phyloP scores from a whole-genome alignment of 495 filamentous ascomycete genomes.

The Hapsidospora chrysogenum region DNA sequence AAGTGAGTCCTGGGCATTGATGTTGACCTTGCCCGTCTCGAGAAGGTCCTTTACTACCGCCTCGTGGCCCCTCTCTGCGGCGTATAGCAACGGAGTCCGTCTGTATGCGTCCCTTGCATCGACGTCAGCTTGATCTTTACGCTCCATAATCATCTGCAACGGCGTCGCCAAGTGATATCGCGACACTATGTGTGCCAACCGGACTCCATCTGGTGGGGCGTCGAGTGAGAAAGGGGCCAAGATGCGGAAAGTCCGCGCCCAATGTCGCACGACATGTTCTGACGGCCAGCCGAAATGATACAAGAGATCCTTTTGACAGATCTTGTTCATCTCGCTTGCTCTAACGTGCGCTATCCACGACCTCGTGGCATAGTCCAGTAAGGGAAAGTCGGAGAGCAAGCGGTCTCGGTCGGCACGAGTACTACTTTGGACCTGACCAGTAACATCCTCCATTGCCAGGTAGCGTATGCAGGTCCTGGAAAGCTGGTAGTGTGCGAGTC shows the following conservation, averaged over 20 bases:
- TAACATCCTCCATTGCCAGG: conserved; percentile 7
- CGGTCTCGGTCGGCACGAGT: background rate
- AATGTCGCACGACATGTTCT: background rate
- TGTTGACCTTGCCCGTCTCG: background rate
- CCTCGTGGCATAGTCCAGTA: conserved; percentile 5
- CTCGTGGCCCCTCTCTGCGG: background rate
- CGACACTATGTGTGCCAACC: conserved; percentile 3
- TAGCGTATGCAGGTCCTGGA: conserved; percentile 10
- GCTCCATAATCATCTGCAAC: background rate
- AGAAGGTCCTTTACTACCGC: background rate
- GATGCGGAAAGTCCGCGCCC: conserved; percentile 1
- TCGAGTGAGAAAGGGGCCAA: background rate
- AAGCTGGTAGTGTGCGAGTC: conserved; percentile 7
- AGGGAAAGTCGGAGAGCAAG: conserved; percentile 2
- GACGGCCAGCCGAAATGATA: conserved; percentile 3
- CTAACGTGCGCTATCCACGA: conserved; percentile 5
- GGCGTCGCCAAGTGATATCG: background rate
- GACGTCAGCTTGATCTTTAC: background rate
- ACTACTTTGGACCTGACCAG: background rate
- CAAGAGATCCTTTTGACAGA: conserved; percentile 5
- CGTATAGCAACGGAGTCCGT: background rate
- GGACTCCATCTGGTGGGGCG: background rate
- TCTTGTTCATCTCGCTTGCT: conserved; percentile 2
- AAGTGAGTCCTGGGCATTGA: background rate
- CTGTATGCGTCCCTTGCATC: background rate